Base-by-base conservation (phyloP, 345 rosid genomes). In the Mallotus nudiflorus region DNA sequence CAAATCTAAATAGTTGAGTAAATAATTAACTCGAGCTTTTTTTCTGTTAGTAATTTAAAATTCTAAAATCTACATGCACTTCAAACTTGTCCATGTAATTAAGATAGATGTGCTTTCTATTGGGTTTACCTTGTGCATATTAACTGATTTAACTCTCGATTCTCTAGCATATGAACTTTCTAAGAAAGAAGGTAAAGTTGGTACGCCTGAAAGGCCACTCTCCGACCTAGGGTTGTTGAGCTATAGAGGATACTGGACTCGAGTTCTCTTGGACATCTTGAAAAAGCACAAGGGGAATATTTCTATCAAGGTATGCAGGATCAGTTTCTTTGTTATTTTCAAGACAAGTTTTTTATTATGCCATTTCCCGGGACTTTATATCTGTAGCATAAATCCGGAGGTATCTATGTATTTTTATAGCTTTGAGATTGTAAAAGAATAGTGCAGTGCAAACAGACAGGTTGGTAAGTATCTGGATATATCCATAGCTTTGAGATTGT, bases 171-270 rank as follows among this genome's bases (percentile, higher is more conserved):
- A 96, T 82, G 99, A 96, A 80, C 94, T 96, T 56, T 96, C 99
- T 68, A 96, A 96, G 84, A 96, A 96, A 78, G 99, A 96, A 78
- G 92, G 98, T 62, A 96, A 92, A 82, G 98, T 96, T 3, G 99
- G 99, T 51, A 96, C 99, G 56, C 99, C 98, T 16, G 99, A 96
- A 78, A 89, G 98, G 64, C 99, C 99, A 31, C 96, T 96, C 54
- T 96, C 99, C 40, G 99, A 96, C 81, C 91, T 96, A 45, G 99
- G 99, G 52, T 72, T 89, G 74, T 73, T 92, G 81, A 96, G 99
- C 85, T 96, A 96, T 83, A 86, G 92, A 84, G 99, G 98, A 42
- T 96, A 96, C 76, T 96, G 99, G 98, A 96, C 98, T 28, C 81
- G 99, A 55, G 90, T 96, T 75, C 87, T 96, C 39, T 76, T 96